These are phyloP conservation scores for Cutaneotrichosporon cavernicola DNA, from an alignment of 1,284 basidiomycete genomes.

Conservation along the genomic window DNA sequence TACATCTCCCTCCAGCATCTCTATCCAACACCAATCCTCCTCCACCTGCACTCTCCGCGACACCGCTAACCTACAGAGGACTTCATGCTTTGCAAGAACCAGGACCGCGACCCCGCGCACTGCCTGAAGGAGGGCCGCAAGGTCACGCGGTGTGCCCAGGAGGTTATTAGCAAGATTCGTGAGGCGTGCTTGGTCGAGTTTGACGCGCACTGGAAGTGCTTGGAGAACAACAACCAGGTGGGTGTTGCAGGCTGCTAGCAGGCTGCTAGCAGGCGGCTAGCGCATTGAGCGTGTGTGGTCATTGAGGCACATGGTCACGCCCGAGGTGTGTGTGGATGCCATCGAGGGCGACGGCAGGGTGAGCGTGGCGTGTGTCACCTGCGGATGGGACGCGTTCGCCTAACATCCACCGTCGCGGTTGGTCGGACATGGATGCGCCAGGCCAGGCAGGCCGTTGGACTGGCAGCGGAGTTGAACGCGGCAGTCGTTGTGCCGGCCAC, in stretches of 20 bases:
- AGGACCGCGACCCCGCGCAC: slow-evolving; percentile 83
- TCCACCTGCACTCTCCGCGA: background rate
- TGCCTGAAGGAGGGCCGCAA: slow-evolving; percentile 94
- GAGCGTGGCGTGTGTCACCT: no score
- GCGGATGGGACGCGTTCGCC: no score
- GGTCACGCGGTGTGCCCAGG: slow-evolving; percentile 92
- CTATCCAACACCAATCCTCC: background rate
- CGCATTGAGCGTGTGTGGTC: no score
- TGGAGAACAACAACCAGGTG: slow-evolving; percentile 95
- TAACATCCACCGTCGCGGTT: no score
- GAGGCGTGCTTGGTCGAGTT: slow-evolving; percentile 88
- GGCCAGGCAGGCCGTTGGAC: no score
- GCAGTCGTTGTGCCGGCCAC: no score
- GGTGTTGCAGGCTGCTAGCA: slow-evolving; percentile 33
- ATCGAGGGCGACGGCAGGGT: no score
- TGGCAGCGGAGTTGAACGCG: no score
- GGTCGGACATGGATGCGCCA: no score
- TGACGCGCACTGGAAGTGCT: slow-evolving; percentile 89
- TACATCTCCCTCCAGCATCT: background rate
- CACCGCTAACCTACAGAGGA: slow-evolving; percentile 67
- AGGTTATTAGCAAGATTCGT: slow-evolving; percentile 87
- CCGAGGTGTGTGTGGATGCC: no score
- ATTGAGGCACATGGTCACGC: no score
- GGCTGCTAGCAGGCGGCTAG: background rate
- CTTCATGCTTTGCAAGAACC: slow-evolving; percentile 98